These are phyloP conservation scores for Blastobotrys elegans DNA, from an alignment of 1,139 yeast species.

Conservation along the genomic window DNA sequence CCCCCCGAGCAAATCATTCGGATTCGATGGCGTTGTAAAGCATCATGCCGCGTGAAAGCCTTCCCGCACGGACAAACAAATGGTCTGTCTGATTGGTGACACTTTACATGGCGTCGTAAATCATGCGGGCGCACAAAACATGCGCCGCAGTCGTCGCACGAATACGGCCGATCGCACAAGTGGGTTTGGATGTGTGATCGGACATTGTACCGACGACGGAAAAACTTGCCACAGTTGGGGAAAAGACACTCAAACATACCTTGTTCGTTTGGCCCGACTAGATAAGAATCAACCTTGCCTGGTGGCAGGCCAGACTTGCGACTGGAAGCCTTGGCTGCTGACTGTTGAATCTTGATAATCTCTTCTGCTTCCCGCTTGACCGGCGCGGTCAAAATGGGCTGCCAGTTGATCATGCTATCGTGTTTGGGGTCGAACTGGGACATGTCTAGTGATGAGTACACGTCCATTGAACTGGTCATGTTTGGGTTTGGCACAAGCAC, in stretches of 20 bases:
- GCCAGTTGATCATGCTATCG: constrained; percentile 32
- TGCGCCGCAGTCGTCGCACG: constrained; percentile 54
- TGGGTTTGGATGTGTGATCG: constrained; percentile 97
- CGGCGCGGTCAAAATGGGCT: constrained; percentile 36
- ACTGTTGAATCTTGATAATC: constrained; percentile 31
- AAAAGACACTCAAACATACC: constrained; percentile 64
- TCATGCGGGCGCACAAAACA: constrained; percentile 90
- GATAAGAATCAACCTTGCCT: constrained; percentile 80
- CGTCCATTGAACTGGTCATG: constrained; percentile 17
- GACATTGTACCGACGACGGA: constrained; percentile 88
- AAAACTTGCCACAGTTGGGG: constrained; percentile 75
- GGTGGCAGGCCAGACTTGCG: constrained; percentile 71
- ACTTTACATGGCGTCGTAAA: constrained; percentile 81
- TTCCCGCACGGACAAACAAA: constrained; percentile 87
- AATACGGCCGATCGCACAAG: constrained; percentile 83
- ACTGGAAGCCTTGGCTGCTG: constrained; percentile 25
- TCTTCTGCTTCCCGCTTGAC: constrained; percentile 29
- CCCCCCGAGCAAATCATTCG: constrained; percentile 79
- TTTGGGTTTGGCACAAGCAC: constrained; percentile 14
- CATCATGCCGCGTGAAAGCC: constrained; percentile 85
- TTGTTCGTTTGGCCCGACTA: constrained; percentile 72
- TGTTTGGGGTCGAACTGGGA: constrained; percentile 19
- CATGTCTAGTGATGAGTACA: constrained; percentile 25
- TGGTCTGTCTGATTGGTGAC: constrained; percentile 68
- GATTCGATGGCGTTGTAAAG: constrained; percentile 72